These are phyloP conservation scores for Termitomyces sp. DNA, from an alignment of 768 basidiomycete species.

Conservation along the genomic window DNA sequence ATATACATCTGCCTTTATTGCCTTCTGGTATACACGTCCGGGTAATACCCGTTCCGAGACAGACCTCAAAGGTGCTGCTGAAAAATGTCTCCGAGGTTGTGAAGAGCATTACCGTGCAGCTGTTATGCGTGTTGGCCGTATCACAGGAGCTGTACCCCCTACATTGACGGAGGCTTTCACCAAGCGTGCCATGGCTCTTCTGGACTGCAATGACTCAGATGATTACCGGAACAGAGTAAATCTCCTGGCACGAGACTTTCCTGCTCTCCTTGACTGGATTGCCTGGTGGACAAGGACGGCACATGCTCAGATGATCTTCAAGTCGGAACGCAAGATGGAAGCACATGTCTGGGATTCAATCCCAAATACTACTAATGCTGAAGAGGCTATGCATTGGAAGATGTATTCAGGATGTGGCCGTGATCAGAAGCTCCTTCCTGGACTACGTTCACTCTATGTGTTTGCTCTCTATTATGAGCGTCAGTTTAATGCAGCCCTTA, in stretches of 20 bases:
- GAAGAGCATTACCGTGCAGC: slow-evolving; percentile 24
- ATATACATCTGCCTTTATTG: neutral
- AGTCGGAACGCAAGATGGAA: slow-evolving; percentile 14
- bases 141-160: slow-evolving; percentile 19
- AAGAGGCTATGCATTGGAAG: slow-evolving; percentile 32
- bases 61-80: slow-evolving; percentile 21
- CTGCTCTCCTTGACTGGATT: too few species aligned
- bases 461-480: neutral
- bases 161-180: slow-evolving; percentile 10
- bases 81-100: slow-evolving; percentile 20
- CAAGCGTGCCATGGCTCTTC: slow-evolving; percentile 5
- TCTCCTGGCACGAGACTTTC: too few species aligned
- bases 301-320: too few species aligned
- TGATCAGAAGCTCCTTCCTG: slow-evolving; percentile 13
- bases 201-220: too few species aligned
- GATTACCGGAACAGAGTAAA: too few species aligned
- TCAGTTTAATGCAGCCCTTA: neutral
- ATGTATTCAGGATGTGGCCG: slow-evolving; percentile 23
- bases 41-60: slow-evolving; percentile 10
- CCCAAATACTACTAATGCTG: slow-evolving; percentile 30
- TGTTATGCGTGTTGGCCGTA: slow-evolving; percentile 22
- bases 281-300: too few species aligned
- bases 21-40: slow-evolving; percentile 11
- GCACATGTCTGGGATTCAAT: slow-evolving; percentile 19
- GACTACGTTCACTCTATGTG: slow-evolving; percentile 13